Evolutionary conservation across 2,329 filamentous ascomycete genomes (phyloP).

Genomic region (Stenocarpella maydis): DNA sequence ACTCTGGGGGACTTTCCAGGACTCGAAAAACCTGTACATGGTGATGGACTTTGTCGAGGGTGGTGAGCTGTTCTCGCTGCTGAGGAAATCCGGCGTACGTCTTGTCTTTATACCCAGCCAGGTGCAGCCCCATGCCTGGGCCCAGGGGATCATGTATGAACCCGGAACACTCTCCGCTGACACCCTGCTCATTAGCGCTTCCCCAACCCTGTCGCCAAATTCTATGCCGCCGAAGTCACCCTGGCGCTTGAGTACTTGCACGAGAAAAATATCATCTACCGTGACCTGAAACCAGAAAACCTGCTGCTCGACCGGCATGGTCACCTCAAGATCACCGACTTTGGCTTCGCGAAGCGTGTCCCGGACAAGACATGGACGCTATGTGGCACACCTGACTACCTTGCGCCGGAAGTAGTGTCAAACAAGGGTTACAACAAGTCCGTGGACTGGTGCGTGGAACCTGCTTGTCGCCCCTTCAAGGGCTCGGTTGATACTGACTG

Average conservation of each 20-base stretch:
- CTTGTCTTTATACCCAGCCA: constrained; percentile 1
- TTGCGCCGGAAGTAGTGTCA: constrained; percentile 97
- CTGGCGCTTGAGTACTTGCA: constrained; percentile 95
- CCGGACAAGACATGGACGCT: constrained; percentile 99
- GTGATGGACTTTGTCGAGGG: constrained; percentile 99
- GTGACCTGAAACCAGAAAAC: constrained; percentile 96
- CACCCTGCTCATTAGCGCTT: constrained; percentile 74
- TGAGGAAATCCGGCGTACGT: constrained; percentile 89
- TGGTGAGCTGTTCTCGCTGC: constrained; percentile 92
- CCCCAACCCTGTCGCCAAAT: constrained; percentile 97
- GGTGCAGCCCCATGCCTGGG: background rate
- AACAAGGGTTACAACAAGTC: constrained; percentile 99
- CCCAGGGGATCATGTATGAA: background rate
- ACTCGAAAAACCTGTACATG: constrained; percentile 97
- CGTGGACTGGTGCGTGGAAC: constrained; percentile 85
- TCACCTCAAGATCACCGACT: constrained; percentile 97
- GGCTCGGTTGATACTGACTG: constrained; percentile 21
- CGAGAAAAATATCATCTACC: constrained; percentile 94
- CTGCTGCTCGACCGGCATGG: constrained; percentile 90
- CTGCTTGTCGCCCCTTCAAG: background rate
- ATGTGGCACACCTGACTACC: constrained; percentile 96
- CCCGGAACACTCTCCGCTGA: constrained; percentile 35
- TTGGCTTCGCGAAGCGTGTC: constrained; percentile 97
- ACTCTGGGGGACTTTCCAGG: constrained; percentile 97
- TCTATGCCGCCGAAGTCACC: constrained; percentile 97